Evolutionary conservation across 2,329 filamentous ascomycete species (phyloP).

Genomic region (Chrysoporthe puriensis): DNA sequence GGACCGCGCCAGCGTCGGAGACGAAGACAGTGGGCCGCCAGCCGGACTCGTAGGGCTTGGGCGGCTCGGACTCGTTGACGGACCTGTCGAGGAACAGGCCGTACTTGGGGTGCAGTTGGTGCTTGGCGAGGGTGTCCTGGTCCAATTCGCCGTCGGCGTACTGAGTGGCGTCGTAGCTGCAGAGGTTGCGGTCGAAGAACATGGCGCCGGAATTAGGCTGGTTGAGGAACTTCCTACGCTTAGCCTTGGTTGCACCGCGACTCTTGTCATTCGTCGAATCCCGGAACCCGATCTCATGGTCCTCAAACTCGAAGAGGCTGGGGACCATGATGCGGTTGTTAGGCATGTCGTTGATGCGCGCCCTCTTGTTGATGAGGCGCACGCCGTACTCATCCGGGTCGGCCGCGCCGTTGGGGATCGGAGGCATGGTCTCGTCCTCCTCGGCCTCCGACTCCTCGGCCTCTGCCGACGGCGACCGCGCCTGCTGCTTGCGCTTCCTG

Average conservation of each 20-base stretch:
- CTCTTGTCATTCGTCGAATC: conserved; percentile 61
- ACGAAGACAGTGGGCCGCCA: conserved; percentile 54
- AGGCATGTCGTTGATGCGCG: conserved; percentile 43
- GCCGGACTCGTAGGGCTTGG: conserved; percentile 47
- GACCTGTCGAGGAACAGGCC: conserved; percentile 57
- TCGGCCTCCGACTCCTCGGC: conserved; percentile 26
- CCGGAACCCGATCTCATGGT: conserved; percentile 62
- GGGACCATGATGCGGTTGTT: conserved; percentile 60
- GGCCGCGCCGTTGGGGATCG: conserved; percentile 44
- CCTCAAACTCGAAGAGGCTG: conserved; percentile 50
- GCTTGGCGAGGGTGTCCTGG: conserved; percentile 51
- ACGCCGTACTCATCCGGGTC: conserved; percentile 58
- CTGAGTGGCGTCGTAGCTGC: conserved; percentile 55
- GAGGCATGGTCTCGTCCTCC: conserved; percentile 28
- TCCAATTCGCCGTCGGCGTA: conserved; percentile 56
- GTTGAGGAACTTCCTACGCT: conserved; percentile 57
- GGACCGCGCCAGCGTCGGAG: conserved; percentile 50
- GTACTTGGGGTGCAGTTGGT: conserved; percentile 56
- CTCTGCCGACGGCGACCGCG: conserved; percentile 12
- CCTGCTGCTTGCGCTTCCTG: conserved; percentile 24
- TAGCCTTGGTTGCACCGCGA: conserved; percentile 55
- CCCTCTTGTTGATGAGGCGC: conserved; percentile 47
- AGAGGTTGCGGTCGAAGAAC: conserved; percentile 58
- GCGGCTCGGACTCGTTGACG: conserved; percentile 47
- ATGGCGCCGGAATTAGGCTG: conserved; percentile 57